phyloP scores from a whole-genome alignment of 2,329 filamentous ascomycete species.

The Colletotrichum plurivorum region DNA sequence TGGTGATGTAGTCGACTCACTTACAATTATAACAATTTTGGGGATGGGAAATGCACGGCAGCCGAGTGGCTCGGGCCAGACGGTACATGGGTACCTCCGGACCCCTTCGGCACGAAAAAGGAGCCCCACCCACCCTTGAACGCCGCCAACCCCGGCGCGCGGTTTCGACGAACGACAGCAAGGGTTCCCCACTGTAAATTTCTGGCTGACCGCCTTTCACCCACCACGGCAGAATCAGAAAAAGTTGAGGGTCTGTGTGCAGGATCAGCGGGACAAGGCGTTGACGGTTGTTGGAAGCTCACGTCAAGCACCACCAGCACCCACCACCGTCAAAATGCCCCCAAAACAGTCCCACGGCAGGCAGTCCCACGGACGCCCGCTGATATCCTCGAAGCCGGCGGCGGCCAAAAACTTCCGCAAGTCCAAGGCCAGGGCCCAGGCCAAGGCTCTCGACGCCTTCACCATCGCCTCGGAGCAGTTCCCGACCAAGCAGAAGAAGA shows the following conservation, averaged over 20 bases:
- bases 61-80: conserved; percentile 25
- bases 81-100: conserved; percentile 17
- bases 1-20: neutral
- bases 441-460: conserved; percentile 70
- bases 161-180: neutral
- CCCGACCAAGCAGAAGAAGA: conserved; percentile 62
- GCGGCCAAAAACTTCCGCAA: conserved; percentile 55
- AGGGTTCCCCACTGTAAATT: conserved; percentile 37
- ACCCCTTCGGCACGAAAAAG: conserved; percentile 22
- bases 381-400: conserved; percentile 56
- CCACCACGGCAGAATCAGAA: conserved; percentile 42
- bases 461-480: conserved; percentile 69
- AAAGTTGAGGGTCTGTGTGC: conserved; percentile 24
- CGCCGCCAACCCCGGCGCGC: neutral
- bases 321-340: conserved; percentile 59
- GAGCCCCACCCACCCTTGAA: conserved; percentile 29
- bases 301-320: neutral
- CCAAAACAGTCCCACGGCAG: conserved; percentile 71
- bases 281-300: neutral
- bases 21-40: conserved; percentile 1
- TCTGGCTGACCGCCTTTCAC: conserved; percentile 39
- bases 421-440: conserved; percentile 62
- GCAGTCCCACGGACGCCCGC: conserved; percentile 69
- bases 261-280: neutral
- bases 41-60: conserved; percentile 30